Evolutionary conservation across 1,284 basidiomycete species (phyloP), one percentile per base, ranked within the genome.

Genomic region (Moniliella sp.): DNA sequence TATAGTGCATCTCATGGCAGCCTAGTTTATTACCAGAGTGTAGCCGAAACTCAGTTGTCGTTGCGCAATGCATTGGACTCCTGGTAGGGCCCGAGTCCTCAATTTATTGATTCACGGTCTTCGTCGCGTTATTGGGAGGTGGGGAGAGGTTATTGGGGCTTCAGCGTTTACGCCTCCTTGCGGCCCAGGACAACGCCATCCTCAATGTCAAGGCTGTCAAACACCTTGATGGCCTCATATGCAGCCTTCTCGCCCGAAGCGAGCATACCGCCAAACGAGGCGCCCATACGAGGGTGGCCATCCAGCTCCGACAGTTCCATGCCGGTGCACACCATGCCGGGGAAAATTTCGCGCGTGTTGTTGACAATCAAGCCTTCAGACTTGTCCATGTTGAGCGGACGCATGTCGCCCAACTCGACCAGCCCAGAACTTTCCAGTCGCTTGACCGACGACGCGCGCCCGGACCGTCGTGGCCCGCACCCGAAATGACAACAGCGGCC

Each of bases 251-350:
- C 69, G 10, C 78, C 78, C 48, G 72, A 75, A 4, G 66, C 74
- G 63, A 79, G 73, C 76, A 80, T 80, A 1, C 74, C 77, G 18
- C 76, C 76, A 47, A 79, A 79, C 5, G 76, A 40, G 11, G 52
- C 50, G 30, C 52, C 50, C 48, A 49, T 78, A 19, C 78, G 69
- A 62, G 49, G 76, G 32, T 72, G 73, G 15, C 78, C 78, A 53
- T 81, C 78, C 51, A 78, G 73, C 61, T 81, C 78, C 13, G 74
- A 75, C 15, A 82, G 66, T 61, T 81, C 78, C 78, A 80, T 81
- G 12, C 78, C 77, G 71, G 44, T 27, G 30, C 46, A 71, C 51
- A 81, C 71, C 35, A 81, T 66, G 4, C 79, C 79, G 5, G 78
- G 78, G 25, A 70, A 68, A 36, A 82, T 73, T 65, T 83, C 76